Conservation (phyloP, 306 rosid genomes). For the Malus asiatica region DNA sequence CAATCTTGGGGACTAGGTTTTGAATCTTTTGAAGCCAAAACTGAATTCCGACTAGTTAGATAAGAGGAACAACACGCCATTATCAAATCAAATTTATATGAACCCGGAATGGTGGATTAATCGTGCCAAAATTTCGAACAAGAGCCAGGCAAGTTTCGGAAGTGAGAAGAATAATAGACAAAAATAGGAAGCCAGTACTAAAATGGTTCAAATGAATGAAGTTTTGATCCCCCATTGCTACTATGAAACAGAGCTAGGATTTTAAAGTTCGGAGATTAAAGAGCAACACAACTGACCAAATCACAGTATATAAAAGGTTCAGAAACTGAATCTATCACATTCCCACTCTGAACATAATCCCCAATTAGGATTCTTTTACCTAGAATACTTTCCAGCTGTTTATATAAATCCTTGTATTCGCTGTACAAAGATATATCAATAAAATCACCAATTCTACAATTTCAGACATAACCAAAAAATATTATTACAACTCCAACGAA, state of each 20-base stretch:
- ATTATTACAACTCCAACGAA: neutral
- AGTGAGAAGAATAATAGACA: constrained; percentile 15
- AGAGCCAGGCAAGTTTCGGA: neutral
- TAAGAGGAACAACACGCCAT: constrained; percentile 45
- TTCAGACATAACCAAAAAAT: neutral
- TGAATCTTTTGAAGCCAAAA: constrained; percentile 36
- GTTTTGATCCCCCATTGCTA: neutral
- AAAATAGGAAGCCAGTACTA: constrained; percentile 3
- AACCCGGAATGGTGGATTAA: constrained; percentile 38
- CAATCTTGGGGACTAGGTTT: constrained; percentile 29
- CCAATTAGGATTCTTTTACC: neutral
- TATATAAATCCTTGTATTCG: no score
- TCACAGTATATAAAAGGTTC: neutral
- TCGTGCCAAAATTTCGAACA: neutral
- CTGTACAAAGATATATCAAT: no score
- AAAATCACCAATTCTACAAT: no score
- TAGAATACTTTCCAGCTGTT: no score
- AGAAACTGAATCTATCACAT: constrained; percentile 9
- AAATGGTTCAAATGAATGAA: constrained; percentile 6
- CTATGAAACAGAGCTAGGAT: no score
- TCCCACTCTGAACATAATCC: neutral
- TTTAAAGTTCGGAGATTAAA: no score
- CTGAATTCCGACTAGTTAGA: constrained; percentile 38
- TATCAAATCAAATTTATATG: constrained; percentile 65
- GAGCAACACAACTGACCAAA: no score